Evolutionary conservation across 148 eudicot species (phyloP).

Genomic region (Persicaria maculosa): DNA sequence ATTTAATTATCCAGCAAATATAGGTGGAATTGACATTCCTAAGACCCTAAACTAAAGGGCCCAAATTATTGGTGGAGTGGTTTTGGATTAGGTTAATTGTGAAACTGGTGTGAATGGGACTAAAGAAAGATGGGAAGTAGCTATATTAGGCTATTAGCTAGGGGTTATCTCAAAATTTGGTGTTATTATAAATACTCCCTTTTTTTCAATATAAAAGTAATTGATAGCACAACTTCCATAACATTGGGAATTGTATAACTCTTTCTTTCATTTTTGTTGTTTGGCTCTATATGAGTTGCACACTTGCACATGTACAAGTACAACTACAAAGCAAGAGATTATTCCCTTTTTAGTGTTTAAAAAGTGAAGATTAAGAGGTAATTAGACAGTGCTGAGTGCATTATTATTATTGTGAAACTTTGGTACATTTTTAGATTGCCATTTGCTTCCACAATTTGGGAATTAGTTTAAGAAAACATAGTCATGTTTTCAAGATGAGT

Average conservation of each 20-base stretch:
- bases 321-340: background rate
- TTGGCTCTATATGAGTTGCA: background rate
- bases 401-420: background rate
- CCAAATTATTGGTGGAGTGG: background rate
- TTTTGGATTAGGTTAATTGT: background rate
- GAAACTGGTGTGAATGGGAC: too few species aligned
- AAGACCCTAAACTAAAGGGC: background rate
- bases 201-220: background rate
- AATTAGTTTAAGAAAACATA: too few species aligned
- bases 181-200: background rate
- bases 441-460: too few species aligned
- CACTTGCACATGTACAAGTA: background rate
- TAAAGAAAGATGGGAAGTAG: background rate
- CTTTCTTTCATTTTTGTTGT: background rate
- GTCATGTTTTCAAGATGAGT: too few species aligned
- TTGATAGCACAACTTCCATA: background rate
- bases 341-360: background rate
- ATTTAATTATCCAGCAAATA: too few species aligned
- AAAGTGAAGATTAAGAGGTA: background rate
- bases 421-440: background rate
- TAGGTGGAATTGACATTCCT: too few species aligned
- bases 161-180: background rate
- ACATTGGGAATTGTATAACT: background rate
- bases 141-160: background rate
- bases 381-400: background rate